Conservation (phyloP, 768 basidiomycete genomes). For the Daedaleopsis nitida region DNA sequence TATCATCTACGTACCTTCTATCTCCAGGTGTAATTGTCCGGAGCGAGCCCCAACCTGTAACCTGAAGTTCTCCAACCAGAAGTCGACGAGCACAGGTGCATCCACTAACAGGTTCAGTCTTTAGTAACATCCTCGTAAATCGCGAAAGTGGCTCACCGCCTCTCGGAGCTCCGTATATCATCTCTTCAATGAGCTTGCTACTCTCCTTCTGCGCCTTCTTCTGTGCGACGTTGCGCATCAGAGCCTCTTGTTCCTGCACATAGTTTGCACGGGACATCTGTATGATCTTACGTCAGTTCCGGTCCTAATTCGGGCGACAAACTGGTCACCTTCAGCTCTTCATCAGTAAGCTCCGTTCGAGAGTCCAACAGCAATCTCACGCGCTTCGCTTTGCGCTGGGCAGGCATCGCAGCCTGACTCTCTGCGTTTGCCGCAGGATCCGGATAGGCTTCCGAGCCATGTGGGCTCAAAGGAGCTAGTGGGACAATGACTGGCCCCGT, state of each 20-base stretch:
- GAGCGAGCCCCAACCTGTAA: slow-evolving; percentile 68
- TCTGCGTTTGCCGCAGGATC: neutral
- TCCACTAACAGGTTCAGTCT: slow-evolving; percentile 46
- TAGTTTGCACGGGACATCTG: slow-evolving; percentile 70
- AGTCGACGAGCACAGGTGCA: slow-evolving; percentile 65
- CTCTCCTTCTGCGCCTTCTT: slow-evolving; percentile 62
- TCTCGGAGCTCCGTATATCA: slow-evolving; percentile 67
- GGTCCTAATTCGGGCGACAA: neutral
- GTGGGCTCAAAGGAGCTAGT: slow-evolving; percentile 25
- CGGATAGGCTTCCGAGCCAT: slow-evolving; percentile 7
- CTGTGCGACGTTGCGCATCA: slow-evolving; percentile 51
- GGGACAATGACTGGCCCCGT: slow-evolving; percentile 26
- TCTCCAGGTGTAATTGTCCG: slow-evolving; percentile 43
- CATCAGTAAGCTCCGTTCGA: slow-evolving; percentile 80
- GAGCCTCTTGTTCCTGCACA: slow-evolving; percentile 55
- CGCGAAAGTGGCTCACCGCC: slow-evolving; percentile 48
- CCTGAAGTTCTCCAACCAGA: slow-evolving; percentile 76
- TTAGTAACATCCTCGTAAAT: neutral
- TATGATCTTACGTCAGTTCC: neutral
- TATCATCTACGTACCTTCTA: slow-evolving; percentile 30
- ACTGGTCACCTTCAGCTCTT: slow-evolving; percentile 67
- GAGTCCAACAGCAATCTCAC: slow-evolving; percentile 63
- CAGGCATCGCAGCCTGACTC: neutral
- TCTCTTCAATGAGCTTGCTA: slow-evolving; percentile 54
- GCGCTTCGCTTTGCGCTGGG: slow-evolving; percentile 47